A percentile compares a stretch with the other conserved stretches of the same genome.
Evolutionary conservation across 2,329 filamentous ascomycete species (phyloP).

Genomic region (Polychaeton citri): DNA sequence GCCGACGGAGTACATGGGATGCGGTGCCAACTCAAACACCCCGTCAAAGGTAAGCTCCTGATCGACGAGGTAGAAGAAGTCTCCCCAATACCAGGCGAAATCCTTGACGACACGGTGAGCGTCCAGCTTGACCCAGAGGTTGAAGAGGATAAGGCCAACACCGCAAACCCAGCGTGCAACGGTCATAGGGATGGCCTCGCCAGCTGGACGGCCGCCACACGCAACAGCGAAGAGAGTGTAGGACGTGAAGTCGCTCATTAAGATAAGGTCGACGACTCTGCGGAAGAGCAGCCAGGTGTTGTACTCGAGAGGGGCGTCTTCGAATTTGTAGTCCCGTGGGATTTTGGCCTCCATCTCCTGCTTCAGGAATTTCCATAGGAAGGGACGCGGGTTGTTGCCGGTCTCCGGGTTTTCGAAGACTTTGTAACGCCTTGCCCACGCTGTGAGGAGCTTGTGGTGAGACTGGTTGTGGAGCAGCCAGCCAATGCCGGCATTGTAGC

Average conservation of each 20-base stretch:
- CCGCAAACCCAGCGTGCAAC: conserved; percentile 66
- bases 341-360: conserved; percentile 90
- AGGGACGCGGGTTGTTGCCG: conserved; percentile 71
- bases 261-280: conserved; percentile 84
- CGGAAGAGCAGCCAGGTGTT: conserved; percentile 98
- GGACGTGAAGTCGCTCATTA: conserved; percentile 97
- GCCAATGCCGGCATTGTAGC: conserved; percentile 91
- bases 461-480: conserved; percentile 82
- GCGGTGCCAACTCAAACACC: conserved; percentile 96
- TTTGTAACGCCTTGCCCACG: conserved; percentile 73
- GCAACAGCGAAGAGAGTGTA: conserved; percentile 93
- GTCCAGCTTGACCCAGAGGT: conserved; percentile 96
- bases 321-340: conserved; percentile 82
- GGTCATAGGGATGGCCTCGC: conserved; percentile 58
- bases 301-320: conserved; percentile 88
- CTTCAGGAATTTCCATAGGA: conserved; percentile 73
- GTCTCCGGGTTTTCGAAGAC: conserved; percentile 74
- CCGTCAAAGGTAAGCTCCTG: conserved; percentile 96
- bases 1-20: conserved; percentile 97
- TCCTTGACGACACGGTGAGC: conserved; percentile 97
- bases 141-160: conserved; percentile 73
- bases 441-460: conserved; percentile 69
- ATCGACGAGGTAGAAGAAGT: conserved; percentile 98
- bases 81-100: conserved; percentile 99
- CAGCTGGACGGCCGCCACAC: conserved; percentile 61